Evolutionary conservation across 306 rosid genomes (phyloP), one percentile per base, ranked within the genome.

Genomic region (Trichosanthes cucumerina): DNA sequence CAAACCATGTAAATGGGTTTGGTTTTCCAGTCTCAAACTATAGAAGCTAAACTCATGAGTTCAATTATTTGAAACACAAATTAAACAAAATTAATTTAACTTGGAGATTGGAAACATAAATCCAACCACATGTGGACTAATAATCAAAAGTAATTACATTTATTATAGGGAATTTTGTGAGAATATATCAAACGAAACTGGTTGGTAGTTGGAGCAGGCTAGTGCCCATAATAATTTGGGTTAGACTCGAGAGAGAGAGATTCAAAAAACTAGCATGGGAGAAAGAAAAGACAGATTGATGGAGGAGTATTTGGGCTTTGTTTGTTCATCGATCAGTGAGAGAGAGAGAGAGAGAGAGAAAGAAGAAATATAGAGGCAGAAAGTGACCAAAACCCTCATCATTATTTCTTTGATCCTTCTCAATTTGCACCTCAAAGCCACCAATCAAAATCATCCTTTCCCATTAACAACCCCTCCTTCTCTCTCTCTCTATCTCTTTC

Each of bases 341-440:
- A 59, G 65, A 59, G 36, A 59, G 65, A 59, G 65, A 21, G 15
- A 58, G 4, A 13, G 7, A 15, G 28, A 28, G 68, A 60, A 28
- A 28, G 38, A 28, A 60, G 60, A n/a, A 19, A 18, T 5, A 46
- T 5, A 46, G 21, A 26, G 33, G 19, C 68, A 64, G 71, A 64
- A 38, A 59, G 75, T 41, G 52, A 41, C 52, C 47, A 68, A 66
- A 66, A 57, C 64, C 64, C 64, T 69, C 50, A 69, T 69, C 75
- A 69, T 69, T 69, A 69, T 69, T 19, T 69, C 52, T 69, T 69
- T 69, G 75, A 69, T 69, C 33, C 33, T 23, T 68, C 75, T 39
- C 75, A 41, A 69, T 69, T 69, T 69, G 52, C 53, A 69, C 75
- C 75, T 28, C 19, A 44, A 24, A 70, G 57, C 50, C 76, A 70